Evolutionary conservation across 2,329 filamentous ascomycete genomes (phyloP), one percentile per base, ranked within the genome.

Genomic region (Myotisia sp.): DNA sequence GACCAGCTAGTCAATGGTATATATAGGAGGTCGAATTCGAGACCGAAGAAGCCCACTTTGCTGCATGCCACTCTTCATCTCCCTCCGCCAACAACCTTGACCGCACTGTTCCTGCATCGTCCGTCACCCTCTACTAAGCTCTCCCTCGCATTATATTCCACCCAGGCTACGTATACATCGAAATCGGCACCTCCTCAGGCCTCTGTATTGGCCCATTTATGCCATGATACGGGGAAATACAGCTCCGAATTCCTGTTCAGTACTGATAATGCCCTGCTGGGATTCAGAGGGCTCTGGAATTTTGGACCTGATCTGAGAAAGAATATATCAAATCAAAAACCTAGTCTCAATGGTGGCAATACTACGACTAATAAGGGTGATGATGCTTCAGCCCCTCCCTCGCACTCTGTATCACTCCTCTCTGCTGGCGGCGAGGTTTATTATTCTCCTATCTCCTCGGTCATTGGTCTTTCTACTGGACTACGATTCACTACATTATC

Each of bases 361-460:
- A 30, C 6, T 16, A 18, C 6, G 9, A 31, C 14, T 12, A 9
- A n/a, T 10, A 13, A 21, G 7, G 13, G 1, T 6, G 44, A 19
- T 38, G 47, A 44, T 3, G 27, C 23, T 19, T 38, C 35, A 42
- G 51, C 30, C 37, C 45, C 29, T 35, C 26, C 63, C 57, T 39
- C 75, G 79, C 51, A 71, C 68, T 45, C 73, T 77, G 38, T 79
- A 75, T 61, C 86, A 6, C 76, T 87, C 13, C 84, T 95, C 53
- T 92, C 83, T 49, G 82, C 83, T 3, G 90, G 90, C 22, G 87
- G 77, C 36, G 90, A 98, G 58, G 67, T 92, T 22, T 98, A 95
- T 62, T 98, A 98, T 62, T 90, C 87, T 14, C 79, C 86, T 1
- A 62, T 94, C 39, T 95, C 94, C 55, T 94, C 94, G 52, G 84